A percentile compares a stretch with the other conserved stretches of the same genome.
Conservation (phyloP, 306 rosid genomes). For the Acacia acuminata region DNA sequence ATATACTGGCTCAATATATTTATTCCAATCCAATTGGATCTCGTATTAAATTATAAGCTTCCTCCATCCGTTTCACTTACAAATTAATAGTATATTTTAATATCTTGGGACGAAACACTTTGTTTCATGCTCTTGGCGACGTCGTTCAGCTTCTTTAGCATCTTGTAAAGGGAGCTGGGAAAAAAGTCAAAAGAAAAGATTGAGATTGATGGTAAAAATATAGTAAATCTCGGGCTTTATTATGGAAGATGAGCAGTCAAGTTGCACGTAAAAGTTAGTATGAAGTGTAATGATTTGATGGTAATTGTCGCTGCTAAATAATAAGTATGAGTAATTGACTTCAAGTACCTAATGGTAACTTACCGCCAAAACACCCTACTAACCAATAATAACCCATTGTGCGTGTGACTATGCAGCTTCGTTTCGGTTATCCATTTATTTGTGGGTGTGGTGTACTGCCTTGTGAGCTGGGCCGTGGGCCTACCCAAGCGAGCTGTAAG, state of each 20-base stretch:
- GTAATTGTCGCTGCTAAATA: background rate
- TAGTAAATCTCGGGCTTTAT: background rate
- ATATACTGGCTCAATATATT: background rate
- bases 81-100: background rate
- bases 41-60: background rate
- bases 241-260: background rate
- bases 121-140: background rate
- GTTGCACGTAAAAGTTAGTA: background rate
- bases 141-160: background rate
- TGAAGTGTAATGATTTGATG: background rate
- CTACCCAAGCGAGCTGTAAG: constrained; percentile 95
- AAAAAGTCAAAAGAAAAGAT: background rate
- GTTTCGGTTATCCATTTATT: constrained; percentile 87
- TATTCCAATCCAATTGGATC: background rate
- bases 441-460: constrained; percentile 90
- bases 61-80: background rate
- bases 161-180: background rate
- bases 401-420: constrained; percentile 53
- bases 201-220: background rate
- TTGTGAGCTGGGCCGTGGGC: constrained; percentile 78
- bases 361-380: background rate
- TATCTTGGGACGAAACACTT: background rate
- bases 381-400: background rate
- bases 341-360: background rate
- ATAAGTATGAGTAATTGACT: background rate